These are phyloP conservation scores for Penicillium daleae DNA, from an alignment of 495 filamentous ascomycete species.

Conservation along the genomic window DNA sequence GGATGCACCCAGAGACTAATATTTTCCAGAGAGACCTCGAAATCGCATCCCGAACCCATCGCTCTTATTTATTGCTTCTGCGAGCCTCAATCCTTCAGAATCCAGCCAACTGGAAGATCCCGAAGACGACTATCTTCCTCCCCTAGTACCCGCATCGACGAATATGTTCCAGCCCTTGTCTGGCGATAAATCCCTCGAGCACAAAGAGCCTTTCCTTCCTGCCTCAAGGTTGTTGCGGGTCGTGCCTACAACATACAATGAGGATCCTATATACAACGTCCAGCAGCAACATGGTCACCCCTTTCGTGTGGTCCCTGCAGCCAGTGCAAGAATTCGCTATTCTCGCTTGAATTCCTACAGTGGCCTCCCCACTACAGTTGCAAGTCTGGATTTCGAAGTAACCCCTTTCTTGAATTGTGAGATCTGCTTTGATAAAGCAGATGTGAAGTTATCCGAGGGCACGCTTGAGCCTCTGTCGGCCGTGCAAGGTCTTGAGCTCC, in stretches of 20 bases:
- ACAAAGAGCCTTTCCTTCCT: conserved; percentile 74
- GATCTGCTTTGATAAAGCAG: conserved; percentile 67
- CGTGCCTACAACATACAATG: conserved; percentile 62
- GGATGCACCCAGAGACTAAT: conserved; percentile 23
- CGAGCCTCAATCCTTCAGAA: conserved; percentile 63
- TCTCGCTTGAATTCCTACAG: conserved; percentile 68
- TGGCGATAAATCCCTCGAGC: conserved; percentile 65
- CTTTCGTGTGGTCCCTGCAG: conserved; percentile 75
- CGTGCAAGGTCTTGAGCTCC: conserved; percentile 59
- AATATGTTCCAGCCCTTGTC: conserved; percentile 82
- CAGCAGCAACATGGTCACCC: conserved; percentile 63
- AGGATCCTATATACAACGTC: conserved; percentile 65
- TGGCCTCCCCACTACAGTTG: conserved; percentile 69
- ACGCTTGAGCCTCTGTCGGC: conserved; percentile 68
- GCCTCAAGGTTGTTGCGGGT: conserved; percentile 79
- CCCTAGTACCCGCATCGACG: conserved; percentile 71
- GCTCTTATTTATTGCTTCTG: conserved; percentile 75
- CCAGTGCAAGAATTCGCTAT: conserved; percentile 85
- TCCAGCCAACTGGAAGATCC: conserved; percentile 47
- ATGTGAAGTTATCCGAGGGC: conserved; percentile 68
- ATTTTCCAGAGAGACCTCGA: conserved; percentile 61
- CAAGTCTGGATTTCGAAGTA: conserved; percentile 85
- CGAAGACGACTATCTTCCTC: conserved; percentile 77
- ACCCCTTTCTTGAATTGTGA: conserved; percentile 79
- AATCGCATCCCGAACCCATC: conserved; percentile 78